Conservation (phyloP, 1,139 yeast species). For the Debaryomyces coudertii region DNA sequence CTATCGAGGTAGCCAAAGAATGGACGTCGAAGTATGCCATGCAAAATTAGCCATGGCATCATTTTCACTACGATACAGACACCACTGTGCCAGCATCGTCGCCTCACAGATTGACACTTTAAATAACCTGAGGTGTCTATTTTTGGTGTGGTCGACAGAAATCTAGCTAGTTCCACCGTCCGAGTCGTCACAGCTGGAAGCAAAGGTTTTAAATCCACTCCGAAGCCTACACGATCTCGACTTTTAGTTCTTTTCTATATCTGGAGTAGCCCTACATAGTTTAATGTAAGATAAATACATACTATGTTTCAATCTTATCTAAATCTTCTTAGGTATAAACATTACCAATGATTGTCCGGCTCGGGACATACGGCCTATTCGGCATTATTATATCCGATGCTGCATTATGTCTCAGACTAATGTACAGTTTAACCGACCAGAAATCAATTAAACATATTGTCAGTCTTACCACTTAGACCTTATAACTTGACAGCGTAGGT, state of each 20-base stretch:
- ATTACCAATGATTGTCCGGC: neutral
- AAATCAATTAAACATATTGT: neutral
- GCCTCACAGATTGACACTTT: neutral
- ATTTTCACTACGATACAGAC: neutral
- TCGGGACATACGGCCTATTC: neutral
- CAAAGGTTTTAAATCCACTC: neutral
- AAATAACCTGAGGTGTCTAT: neutral
- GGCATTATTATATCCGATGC: neutral
- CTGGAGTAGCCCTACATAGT: neutral
- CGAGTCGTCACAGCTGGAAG: neutral
- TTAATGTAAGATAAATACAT: neutral
- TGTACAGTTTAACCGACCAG: neutral
- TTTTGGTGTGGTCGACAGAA: neutral
- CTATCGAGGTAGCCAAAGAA: slow-evolving; percentile 80
- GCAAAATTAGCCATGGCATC: neutral
- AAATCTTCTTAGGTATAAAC: neutral
- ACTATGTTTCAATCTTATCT: neutral
- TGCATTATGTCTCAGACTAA: neutral
- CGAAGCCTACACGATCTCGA: neutral
- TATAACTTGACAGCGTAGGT: neutral
- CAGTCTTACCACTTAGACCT: neutral
- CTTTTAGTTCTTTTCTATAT: neutral
- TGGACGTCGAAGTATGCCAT: slow-evolving; percentile 79
- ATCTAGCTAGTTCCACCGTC: neutral
- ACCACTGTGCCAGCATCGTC: neutral